Conservation (phyloP, 2,329 filamentous ascomycete genomes). For the Diplodia corticola region DNA sequence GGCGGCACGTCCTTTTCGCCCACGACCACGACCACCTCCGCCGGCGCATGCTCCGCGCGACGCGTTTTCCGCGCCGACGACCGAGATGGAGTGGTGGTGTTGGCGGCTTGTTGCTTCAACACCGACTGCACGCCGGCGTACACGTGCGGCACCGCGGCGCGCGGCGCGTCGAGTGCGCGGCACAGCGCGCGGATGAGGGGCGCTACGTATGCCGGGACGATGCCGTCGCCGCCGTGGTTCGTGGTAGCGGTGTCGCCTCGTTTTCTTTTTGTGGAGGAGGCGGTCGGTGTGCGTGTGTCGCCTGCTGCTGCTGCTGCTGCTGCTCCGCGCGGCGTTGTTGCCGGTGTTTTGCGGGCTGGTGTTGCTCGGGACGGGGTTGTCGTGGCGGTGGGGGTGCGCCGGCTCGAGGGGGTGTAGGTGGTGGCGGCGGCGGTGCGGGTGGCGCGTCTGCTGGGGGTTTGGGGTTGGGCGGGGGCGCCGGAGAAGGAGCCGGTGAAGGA, state of each 20-base stretch:
- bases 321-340: slow-evolving; percentile 19
- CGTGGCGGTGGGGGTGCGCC: slow-evolving; percentile 18
- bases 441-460: slow-evolving; percentile 31
- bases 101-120: slow-evolving; percentile 38
- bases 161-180: slow-evolving; percentile 58
- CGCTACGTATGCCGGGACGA: slow-evolving; percentile 60
- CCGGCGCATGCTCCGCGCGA: slow-evolving; percentile 5
- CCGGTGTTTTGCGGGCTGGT: neutral
- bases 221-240: slow-evolving; percentile 3
- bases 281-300: slow-evolving; percentile 28
- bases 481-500: slow-evolving; percentile 32
- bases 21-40: neutral
- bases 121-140: slow-evolving; percentile 69
- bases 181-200: slow-evolving; percentile 67
- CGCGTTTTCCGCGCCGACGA: slow-evolving; percentile 52
- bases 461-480: slow-evolving; percentile 27
- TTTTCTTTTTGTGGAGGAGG: slow-evolving; percentile 27
- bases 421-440: slow-evolving; percentile 32
- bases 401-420: slow-evolving; percentile 25
- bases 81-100: slow-evolving; percentile 26
- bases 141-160: slow-evolving; percentile 67
- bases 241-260: slow-evolving; percentile 26
- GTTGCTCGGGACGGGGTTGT: slow-evolving; percentile 5
- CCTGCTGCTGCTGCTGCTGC: slow-evolving; percentile 25
- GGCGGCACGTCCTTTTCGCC: slow-evolving; percentile 46